Evolutionary conservation across 495 filamentous ascomycete genomes (phyloP), one percentile per base, ranked within the genome.

Genomic region (Penicillium manginii): DNA sequence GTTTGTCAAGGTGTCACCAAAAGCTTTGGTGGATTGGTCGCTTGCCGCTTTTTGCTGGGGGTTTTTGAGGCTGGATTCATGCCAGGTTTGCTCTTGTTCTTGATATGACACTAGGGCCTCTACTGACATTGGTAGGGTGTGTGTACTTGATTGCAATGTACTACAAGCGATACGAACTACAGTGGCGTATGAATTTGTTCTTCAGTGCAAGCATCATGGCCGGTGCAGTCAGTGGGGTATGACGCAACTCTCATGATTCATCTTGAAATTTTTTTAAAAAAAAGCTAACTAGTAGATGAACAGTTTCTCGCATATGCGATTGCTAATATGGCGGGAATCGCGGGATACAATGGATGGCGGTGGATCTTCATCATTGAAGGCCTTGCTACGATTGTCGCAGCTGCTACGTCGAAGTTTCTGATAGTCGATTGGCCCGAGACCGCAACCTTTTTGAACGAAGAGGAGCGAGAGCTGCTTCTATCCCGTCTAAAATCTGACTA

Each of bases 301-400:
- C 29, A 80, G 76, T 69, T 88, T 12, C 78, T 89, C n/a, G 84
- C 86, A 1, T 84, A 82, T 54, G 85, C 75, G 4, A 79, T 88
- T 37, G 77, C 76, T 1, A 71, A 81, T 15, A 83, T 91, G 69
- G 74, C 83, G 35, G 83, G 83, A 7, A 65, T 80, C 12, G 70
- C 65, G 7, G 81, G 83, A 15, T 81, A 69, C 19, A 33, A 70
- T 66, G 74, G 77, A 53, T 68, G 82, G 81, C 67, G 74, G n/a
- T 88, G 86, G 86, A 88, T 89, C 45, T 89, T 88, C 65, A 87
- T 89, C 57, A 72, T 89, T 47, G 87, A 90, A 71, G 86, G 85
- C 10, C 64, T 80, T 4, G 64, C 74, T 19, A 87, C 87, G 0
- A 68, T 79, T 2, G 58, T 70, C 23, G 35, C 83, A 8, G 81